phyloP scores from a whole-genome alignment of 140 eudicot species.

The Erigeron philadelphicus region DNA sequence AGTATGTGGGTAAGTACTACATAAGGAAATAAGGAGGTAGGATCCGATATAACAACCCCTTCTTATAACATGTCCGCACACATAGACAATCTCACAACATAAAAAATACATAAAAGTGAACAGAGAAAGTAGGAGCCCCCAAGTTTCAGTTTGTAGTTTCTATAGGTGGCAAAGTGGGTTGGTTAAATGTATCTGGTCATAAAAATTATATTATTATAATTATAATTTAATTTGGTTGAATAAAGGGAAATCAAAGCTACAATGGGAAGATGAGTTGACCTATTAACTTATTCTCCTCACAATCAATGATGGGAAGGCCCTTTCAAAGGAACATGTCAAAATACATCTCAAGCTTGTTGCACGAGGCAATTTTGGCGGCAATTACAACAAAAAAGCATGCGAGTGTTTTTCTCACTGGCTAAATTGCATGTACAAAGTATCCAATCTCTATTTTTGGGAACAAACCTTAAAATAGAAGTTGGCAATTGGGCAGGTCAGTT shows the following conservation, averaged over 20 bases:
- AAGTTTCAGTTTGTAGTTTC: background rate
- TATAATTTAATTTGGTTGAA: background rate
- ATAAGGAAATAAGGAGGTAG: background rate
- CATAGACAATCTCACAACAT: background rate
- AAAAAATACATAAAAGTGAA: background rate
- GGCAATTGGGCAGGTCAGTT: too few relatives aligned
- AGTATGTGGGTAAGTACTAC: background rate
- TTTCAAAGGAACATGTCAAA: constrained; percentile 49
- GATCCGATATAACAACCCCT: background rate
- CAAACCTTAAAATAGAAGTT: background rate
- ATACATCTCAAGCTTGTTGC: constrained; percentile 76
- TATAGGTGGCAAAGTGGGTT: too few relatives aligned
- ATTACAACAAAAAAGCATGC: constrained; percentile 48
- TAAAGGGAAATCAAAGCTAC: constrained; percentile 31
- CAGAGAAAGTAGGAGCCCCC: background rate
- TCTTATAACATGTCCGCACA: background rate
- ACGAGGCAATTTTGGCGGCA: constrained; percentile 44
- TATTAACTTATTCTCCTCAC: constrained; percentile 57
- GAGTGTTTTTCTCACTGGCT: constrained; percentile 5
- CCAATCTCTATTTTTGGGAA: constrained; percentile 1
- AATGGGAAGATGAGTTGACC: constrained; percentile 73
- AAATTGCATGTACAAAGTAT: background rate
- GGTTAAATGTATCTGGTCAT: too few relatives aligned
- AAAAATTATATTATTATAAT: background rate
- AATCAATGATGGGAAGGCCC: constrained; percentile 39